These are phyloP conservation scores for Colletotrichum chlorophyti DNA, from an alignment of 2,329 filamentous ascomycete species.

Conservation along the genomic window DNA sequence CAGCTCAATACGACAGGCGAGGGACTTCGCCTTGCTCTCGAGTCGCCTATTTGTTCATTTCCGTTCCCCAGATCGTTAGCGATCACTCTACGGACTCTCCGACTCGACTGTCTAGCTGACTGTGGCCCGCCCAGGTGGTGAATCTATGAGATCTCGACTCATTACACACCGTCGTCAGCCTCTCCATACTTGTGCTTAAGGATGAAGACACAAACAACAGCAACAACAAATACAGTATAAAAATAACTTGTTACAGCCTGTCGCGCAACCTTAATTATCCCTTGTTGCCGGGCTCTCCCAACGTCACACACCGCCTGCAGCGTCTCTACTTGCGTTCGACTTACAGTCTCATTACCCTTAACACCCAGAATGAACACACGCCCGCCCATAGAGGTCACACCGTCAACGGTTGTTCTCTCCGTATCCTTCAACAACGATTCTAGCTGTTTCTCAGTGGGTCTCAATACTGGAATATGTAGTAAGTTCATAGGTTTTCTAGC, in stretches of 20 bases:
- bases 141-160: constrained; percentile 1
- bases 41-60: too few species aligned
- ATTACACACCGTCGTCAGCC: constrained; percentile 17
- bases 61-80: too few species aligned
- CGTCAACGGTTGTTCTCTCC: constrained; percentile 78
- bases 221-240: background rate
- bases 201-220: constrained; percentile 19
- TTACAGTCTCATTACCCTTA: constrained; percentile 5
- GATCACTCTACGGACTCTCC: too few species aligned
- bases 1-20: too few species aligned
- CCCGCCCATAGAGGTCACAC: constrained; percentile 80
- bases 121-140: constrained; percentile 4
- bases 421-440: constrained; percentile 85
- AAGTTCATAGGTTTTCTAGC: constrained; percentile 41
- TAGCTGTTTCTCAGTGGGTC: constrained; percentile 85
- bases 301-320: background rate
- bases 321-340: background rate
- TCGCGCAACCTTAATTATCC: too few species aligned
- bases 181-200: background rate
- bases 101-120: constrained; percentile 26
- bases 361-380: constrained; percentile 80
- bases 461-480: constrained; percentile 88
- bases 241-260: too few species aligned
- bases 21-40: too few species aligned
- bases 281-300: background rate